Percentiles rank a stretch among this genome's conserved stretches.
Evolutionary conservation across 1,284 basidiomycete genomes (phyloP).

Genomic region (Flammula alnicola): DNA sequence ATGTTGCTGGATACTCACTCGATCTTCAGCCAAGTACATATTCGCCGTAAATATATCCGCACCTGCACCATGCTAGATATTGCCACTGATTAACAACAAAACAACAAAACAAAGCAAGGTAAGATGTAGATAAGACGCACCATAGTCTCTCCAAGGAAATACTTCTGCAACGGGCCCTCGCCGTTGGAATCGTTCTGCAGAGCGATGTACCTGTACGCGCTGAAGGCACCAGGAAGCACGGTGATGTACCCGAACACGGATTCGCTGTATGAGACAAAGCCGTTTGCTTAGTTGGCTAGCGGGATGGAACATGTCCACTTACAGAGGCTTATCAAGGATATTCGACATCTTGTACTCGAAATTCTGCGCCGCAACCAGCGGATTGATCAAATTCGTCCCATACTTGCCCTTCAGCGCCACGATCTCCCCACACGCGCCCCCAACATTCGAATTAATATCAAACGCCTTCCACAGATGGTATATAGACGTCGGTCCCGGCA

Average conservation of each 20-base stretch:
- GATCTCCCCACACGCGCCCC: slow-evolving; percentile 97
- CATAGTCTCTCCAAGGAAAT: slow-evolving; percentile 95
- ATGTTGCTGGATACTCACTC: slow-evolving; percentile 60
- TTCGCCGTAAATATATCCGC: slow-evolving; percentile 93
- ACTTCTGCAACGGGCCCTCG: slow-evolving; percentile 90
- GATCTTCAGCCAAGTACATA: slow-evolving; percentile 94
- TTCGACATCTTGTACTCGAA: slow-evolving; percentile 98
- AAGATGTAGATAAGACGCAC: slow-evolving; percentile 34
- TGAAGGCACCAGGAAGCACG: slow-evolving; percentile 92
- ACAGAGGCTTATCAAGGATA: slow-evolving; percentile 88
- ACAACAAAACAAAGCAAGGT: neutral
- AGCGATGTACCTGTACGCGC: slow-evolving; percentile 84
- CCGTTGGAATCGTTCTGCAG: slow-evolving; percentile 85
- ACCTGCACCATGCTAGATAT: slow-evolving; percentile 80
- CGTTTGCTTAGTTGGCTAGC: neutral
- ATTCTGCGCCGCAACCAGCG: slow-evolving; percentile 89
- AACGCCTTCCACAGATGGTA: slow-evolving; percentile 98
- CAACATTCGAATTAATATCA: slow-evolving; percentile 94
- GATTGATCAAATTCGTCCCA: slow-evolving; percentile 79
- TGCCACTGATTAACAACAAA: too few species aligned
- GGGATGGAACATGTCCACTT: slow-evolving; percentile 20
- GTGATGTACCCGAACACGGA: slow-evolving; percentile 92
- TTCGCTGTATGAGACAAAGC: slow-evolving; percentile 44
- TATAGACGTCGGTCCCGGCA: slow-evolving; percentile 87
- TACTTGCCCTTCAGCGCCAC: slow-evolving; percentile 90